Evolutionary conservation across 176 grass and related monocot species (phyloP).

Genomic region (Pontederia paniculata): DNA sequence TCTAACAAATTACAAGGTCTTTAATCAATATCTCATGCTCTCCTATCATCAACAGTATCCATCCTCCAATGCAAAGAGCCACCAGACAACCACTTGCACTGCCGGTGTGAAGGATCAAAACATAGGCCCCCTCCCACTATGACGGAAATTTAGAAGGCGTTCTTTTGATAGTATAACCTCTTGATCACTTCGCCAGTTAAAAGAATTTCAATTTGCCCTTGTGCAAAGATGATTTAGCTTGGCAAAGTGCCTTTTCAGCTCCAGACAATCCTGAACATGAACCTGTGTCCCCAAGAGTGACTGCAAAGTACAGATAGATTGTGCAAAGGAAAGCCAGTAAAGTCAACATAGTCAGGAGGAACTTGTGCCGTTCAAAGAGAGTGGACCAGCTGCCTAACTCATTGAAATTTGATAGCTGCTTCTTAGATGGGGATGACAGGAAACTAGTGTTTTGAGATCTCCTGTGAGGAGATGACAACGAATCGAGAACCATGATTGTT

Average conservation of each 20-base stretch:
- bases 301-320: conserved; percentile 88
- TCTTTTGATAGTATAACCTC: background rate
- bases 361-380: conserved; percentile 66
- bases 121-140: no score
- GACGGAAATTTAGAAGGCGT: no score
- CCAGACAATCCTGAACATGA: conserved; percentile 45
- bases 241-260: conserved; percentile 44
- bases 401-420: conserved; percentile 43
- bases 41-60: no score
- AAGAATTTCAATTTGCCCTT: conserved; percentile 74
- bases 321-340: conserved; percentile 80
- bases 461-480: conserved; percentile 73
- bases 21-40: no score
- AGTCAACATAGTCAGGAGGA: conserved; percentile 66
- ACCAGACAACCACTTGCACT: no score
- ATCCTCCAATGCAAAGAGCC: no score
- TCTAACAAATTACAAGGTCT: no score
- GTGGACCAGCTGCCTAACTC: conserved; percentile 59
- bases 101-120: no score
- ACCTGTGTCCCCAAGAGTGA: conserved; percentile 48
- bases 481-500: conserved; percentile 67
- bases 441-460: conserved; percentile 68
- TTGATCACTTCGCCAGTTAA: background rate
- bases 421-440: conserved; percentile 34
- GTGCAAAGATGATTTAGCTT: conserved; percentile 42